phyloP scores from a whole-genome alignment of 169 alveolate genomes.

The Plasmodium vinckei region DNA sequence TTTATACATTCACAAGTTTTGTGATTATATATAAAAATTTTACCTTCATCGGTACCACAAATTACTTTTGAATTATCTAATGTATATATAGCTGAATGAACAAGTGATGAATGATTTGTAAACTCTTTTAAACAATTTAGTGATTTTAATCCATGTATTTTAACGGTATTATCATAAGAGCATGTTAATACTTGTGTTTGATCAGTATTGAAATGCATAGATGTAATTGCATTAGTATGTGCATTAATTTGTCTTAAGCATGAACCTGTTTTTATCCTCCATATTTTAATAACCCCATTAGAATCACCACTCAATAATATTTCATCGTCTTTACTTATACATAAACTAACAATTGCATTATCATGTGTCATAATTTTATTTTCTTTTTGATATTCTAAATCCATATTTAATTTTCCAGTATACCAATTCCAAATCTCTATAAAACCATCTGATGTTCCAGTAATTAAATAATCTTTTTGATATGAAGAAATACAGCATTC shows the following conservation, averaged over 20 bases:
- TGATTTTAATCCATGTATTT: conserved; percentile 84
- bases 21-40: conserved; percentile 83
- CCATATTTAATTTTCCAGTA: conserved; percentile 85
- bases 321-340: conserved; percentile 90
- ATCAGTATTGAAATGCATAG: conserved; percentile 86
- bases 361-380: conserved; percentile 89
- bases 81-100: conserved; percentile 80
- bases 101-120: conserved; percentile 83
- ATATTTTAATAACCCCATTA: conserved; percentile 84
- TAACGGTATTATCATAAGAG: conserved; percentile 87
- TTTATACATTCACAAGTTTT: conserved; percentile 81
- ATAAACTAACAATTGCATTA: conserved; percentile 86
- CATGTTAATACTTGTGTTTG: conserved; percentile 87
- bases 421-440: conserved; percentile 91
- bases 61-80: conserved; percentile 82
- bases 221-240: conserved; percentile 81
- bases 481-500: conserved; percentile 90
- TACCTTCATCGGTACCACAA: conserved; percentile 86
- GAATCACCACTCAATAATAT: conserved; percentile 89
- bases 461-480: conserved; percentile 86
- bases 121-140: conserved; percentile 81
- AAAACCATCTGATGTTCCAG: conserved; percentile 92
- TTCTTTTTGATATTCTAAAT: conserved; percentile 85
- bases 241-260: conserved; percentile 84
- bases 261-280: conserved; percentile 61